Percentiles rank a stretch among this genome's conserved stretches.
Evolutionary conservation across 2,329 filamentous ascomycete genomes (phyloP).

Genomic region (Aspergillus texensis): DNA sequence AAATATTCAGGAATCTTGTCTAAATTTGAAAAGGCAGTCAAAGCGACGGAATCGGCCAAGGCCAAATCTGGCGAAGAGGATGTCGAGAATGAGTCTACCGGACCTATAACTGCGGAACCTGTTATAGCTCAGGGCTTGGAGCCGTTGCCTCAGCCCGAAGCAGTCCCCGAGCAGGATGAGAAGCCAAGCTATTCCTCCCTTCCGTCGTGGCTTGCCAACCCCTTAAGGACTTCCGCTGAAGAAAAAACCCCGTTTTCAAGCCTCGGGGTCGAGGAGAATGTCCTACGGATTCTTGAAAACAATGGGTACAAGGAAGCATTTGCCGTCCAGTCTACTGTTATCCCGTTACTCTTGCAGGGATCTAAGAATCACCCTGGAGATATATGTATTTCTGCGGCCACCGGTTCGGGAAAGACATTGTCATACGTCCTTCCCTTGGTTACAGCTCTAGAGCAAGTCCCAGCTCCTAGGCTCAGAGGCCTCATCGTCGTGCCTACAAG

Average conservation of each 20-base stretch:
- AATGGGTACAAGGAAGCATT: constrained; percentile 73
- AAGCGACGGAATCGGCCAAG: constrained; percentile 22
- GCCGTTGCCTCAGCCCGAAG: constrained; percentile 73
- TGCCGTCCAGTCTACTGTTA: constrained; percentile 75
- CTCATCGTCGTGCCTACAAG: constrained; percentile 88
- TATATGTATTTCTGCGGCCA: constrained; percentile 86
- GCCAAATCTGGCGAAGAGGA: constrained; percentile 16
- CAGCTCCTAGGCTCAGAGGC: constrained; percentile 70
- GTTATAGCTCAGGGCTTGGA: constrained; percentile 62
- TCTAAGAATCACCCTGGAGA: constrained; percentile 69
- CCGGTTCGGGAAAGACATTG: constrained; percentile 92
- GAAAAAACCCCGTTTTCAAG: constrained; percentile 63
- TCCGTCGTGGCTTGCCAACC: constrained; percentile 77
- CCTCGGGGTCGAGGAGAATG: constrained; percentile 64
- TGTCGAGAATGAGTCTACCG: constrained; percentile 12
- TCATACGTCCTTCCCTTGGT: constrained; percentile 88
- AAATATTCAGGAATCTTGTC: constrained; percentile 41
- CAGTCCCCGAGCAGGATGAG: constrained; percentile 58
- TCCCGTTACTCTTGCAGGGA: constrained; percentile 76
- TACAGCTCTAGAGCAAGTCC: constrained; percentile 68
- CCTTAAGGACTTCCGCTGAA: constrained; percentile 67
- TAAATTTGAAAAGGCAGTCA: constrained; percentile 43
- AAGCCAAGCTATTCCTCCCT: constrained; percentile 75
- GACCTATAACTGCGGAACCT: constrained; percentile 27
- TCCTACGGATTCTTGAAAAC: constrained; percentile 64